A percentile compares a stretch with the other conserved stretches of the same genome.
phyloP scores from a whole-genome alignment of 257 asterid species.

The Ligustrum vulgare region DNA sequence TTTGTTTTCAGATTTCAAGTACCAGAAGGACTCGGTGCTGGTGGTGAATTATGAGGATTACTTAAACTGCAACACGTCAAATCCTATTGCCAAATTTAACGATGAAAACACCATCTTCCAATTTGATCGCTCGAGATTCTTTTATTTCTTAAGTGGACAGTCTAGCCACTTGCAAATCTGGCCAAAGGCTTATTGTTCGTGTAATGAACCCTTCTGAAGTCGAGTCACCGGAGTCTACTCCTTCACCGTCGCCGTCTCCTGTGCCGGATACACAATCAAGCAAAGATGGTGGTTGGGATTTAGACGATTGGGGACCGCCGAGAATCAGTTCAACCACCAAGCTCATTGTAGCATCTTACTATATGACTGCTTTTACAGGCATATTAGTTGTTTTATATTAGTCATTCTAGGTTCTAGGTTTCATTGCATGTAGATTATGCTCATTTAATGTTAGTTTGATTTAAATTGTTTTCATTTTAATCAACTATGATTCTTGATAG shows the following conservation, averaged over 20 bases:
- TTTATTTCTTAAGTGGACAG: too few relatives aligned
- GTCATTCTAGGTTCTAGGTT: neutral
- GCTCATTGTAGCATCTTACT: too few relatives aligned
- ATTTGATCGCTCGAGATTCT: too few relatives aligned
- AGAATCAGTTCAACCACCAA: constrained; percentile 24
- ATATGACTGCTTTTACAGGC: constrained; percentile 33
- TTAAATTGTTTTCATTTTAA: too few relatives aligned
- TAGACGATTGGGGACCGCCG: constrained; percentile 27
- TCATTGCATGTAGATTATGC: neutral
- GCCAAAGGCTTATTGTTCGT: constrained; percentile 60
- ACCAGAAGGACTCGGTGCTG: too few relatives aligned
- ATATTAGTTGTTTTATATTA: constrained; percentile 24
- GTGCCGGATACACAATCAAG: neutral
- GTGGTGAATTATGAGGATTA: too few relatives aligned
- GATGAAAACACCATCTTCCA: too few relatives aligned
- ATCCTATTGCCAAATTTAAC: too few relatives aligned
- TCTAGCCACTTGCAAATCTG: constrained; percentile 53
- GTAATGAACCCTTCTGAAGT: constrained; percentile 59
- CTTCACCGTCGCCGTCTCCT: constrained; percentile 21
- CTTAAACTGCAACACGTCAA: too few relatives aligned
- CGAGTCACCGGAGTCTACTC: constrained; percentile 32
- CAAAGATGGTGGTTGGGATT: constrained; percentile 14
- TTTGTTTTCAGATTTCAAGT: too few relatives aligned
- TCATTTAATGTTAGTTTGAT: neutral
- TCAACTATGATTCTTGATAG: too few relatives aligned